Conservation (phyloP, 495 filamentous ascomycete species). For the Talaromyces trachyspermus region DNA sequence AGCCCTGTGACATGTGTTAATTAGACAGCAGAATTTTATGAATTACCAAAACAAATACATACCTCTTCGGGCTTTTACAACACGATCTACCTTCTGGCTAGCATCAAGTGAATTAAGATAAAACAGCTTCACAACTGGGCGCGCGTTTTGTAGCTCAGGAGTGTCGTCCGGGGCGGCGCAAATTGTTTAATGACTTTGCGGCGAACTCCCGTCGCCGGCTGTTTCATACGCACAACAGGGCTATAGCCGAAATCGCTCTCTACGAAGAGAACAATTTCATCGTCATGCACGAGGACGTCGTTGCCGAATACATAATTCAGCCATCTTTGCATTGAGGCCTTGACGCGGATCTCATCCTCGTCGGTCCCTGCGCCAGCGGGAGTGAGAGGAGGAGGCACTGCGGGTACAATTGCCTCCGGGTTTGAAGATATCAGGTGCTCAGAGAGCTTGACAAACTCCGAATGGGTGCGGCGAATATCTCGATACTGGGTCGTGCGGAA, state of each 20-base stretch:
- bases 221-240: slow-evolving; percentile 88
- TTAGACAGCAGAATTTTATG: not conserved
- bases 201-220: slow-evolving; percentile 92
- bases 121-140: slow-evolving; percentile 90
- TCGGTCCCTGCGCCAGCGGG: slow-evolving; percentile 94
- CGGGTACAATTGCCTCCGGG: slow-evolving; percentile 95
- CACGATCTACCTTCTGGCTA: slow-evolving; percentile 87
- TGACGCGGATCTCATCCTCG: slow-evolving; percentile 88
- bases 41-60: slow-evolving; percentile 20
- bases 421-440: slow-evolving; percentile 93
- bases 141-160: slow-evolving; percentile 80
- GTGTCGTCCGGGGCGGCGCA: slow-evolving; percentile 97
- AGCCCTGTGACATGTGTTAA: slow-evolving; percentile 51
- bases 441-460: slow-evolving; percentile 90
- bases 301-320: slow-evolving; percentile 86
- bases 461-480: slow-evolving; percentile 89
- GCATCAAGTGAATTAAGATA: slow-evolving; percentile 94
- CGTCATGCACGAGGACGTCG: slow-evolving; percentile 87
- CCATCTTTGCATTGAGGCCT: slow-evolving; percentile 87
- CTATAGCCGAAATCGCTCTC: slow-evolving; percentile 98
- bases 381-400: slow-evolving; percentile 82
- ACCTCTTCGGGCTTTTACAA: slow-evolving; percentile 91
- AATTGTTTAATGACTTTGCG: slow-evolving; percentile 97
- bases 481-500: slow-evolving; percentile 97
- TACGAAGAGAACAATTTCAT: slow-evolving; percentile 94